Conservation (phyloP, 768 basidiomycete species). For the Mycena leptocephala region DNA sequence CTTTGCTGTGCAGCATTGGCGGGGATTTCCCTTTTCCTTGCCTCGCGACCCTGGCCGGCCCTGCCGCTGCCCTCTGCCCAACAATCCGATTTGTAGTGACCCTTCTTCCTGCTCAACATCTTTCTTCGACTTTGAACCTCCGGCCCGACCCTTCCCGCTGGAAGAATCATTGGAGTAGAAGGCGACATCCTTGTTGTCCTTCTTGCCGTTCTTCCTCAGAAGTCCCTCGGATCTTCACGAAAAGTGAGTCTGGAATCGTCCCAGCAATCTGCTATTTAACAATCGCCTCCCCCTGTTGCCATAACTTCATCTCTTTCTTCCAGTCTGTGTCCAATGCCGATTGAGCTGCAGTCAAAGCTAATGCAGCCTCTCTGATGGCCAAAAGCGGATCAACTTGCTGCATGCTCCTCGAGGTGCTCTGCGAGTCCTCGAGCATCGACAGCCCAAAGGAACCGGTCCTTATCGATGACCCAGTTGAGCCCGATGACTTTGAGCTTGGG, state of each 20-base stretch:
- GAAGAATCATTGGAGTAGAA: slow-evolving; percentile 34
- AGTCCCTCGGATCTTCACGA: slow-evolving; percentile 45
- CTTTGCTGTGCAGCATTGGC: neutral
- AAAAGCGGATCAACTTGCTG: too few species aligned
- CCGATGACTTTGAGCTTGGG: too few species aligned
- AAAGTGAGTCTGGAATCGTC: slow-evolving; percentile 53
- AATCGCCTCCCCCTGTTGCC: too few species aligned
- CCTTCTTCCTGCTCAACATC: slow-evolving; percentile 24
- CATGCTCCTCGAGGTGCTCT: too few species aligned
- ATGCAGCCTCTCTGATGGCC: too few species aligned
- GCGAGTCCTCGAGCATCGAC: too few species aligned
- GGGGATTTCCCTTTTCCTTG: slow-evolving; percentile 4
- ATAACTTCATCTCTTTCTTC: too few species aligned
- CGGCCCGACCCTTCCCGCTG: slow-evolving; percentile 20
- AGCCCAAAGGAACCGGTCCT: too few species aligned
- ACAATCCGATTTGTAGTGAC: slow-evolving; percentile 12
- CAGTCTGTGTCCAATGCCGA: slow-evolving; percentile 22
- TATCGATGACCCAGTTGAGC: too few species aligned
- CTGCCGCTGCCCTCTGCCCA: slow-evolving; percentile 15
- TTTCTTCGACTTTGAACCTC: too few species aligned
- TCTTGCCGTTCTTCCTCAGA: slow-evolving; percentile 36
- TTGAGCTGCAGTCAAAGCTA: too few species aligned
- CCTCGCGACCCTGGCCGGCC: slow-evolving; percentile 14
- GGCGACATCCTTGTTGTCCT: slow-evolving; percentile 44
- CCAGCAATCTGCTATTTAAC: too few species aligned